phyloP scores from a whole-genome alignment of 108 stramenopile genomes.

The Cyclotella kingstonii region DNA sequence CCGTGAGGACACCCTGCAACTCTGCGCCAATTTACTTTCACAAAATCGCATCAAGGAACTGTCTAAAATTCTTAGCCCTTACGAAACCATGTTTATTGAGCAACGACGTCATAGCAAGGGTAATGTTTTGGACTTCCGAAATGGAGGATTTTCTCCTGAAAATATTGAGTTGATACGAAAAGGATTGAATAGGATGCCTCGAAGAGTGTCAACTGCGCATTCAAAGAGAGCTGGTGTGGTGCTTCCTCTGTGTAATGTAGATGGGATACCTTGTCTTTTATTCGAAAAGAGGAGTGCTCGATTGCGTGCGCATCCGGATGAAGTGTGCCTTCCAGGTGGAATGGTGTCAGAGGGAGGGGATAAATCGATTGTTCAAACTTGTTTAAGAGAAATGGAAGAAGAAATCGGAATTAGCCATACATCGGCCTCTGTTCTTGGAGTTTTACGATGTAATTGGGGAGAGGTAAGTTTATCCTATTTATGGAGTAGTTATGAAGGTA shows the following conservation, averaged over 20 bases:
- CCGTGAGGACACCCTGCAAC: conserved; percentile 90
- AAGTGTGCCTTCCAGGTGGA: conserved; percentile 89
- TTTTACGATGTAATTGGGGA: conserved; percentile 91
- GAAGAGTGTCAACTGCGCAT: conserved; percentile 85
- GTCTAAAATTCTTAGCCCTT: conserved; percentile 65
- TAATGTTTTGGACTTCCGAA: conserved; percentile 54
- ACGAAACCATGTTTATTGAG: conserved; percentile 65
- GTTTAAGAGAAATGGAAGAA: conserved; percentile 94
- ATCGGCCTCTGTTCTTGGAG: conserved; percentile 67
- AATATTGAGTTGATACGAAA: conserved; percentile 81
- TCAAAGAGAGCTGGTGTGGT: conserved; percentile 84
- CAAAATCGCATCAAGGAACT: conserved; percentile 64
- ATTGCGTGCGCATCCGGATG: conserved; percentile 82
- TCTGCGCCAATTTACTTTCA: conserved; percentile 72
- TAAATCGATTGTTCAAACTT: conserved; percentile 86
- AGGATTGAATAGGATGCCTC: conserved; percentile 89
- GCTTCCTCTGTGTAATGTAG: conserved; percentile 87
- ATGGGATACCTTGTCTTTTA: conserved; percentile 89
- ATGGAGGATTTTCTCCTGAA: conserved; percentile 58
- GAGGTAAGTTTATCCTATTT: conserved; percentile 40
- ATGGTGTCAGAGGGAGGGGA: conserved; percentile 84
- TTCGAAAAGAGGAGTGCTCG: conserved; percentile 81
- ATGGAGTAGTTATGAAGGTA: no score
- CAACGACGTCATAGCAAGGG: conserved; percentile 52
- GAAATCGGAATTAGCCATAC: conserved; percentile 77